These are phyloP conservation scores for Colletotrichum noveboracense DNA, from an alignment of 2,329 filamentous ascomycete species.

Conservation along the genomic window DNA sequence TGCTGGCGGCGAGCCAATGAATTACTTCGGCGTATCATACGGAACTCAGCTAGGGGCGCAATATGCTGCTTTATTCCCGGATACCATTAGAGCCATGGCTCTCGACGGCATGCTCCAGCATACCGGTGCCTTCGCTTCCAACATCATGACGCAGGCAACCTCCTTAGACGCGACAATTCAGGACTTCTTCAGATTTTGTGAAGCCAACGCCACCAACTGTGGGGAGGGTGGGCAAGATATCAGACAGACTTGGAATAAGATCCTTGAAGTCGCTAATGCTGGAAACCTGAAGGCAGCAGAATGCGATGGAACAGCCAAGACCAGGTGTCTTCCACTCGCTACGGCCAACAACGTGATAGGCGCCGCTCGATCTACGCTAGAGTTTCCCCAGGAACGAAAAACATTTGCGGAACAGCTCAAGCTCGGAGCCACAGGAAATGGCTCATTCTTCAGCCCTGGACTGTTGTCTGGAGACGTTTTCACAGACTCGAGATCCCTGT, in stretches of 20 bases:
- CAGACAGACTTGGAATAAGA: constrained; percentile 1
- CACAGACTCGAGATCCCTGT: too few relatives aligned
- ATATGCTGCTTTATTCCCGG: constrained; percentile 1
- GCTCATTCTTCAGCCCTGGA: neutral
- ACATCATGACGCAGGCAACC: constrained; percentile 17
- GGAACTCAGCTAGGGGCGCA: constrained; percentile 11
- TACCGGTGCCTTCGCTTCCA: neutral
- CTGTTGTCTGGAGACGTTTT: neutral
- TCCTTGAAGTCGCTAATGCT: neutral
- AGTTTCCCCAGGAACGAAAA: neutral
- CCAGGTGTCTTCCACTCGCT: neutral
- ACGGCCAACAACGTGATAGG: constrained; percentile 5
- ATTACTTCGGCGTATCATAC: constrained; percentile 12
- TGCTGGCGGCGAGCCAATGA: neutral
- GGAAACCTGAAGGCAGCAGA: constrained; percentile 1
- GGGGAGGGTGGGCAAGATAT: constrained; percentile 1
- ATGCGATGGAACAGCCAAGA: constrained; percentile 9
- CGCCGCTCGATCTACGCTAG: neutral
- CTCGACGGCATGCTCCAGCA: constrained; percentile 16
- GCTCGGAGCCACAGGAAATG: neutral
- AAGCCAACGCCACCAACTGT: neutral
- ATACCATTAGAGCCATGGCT: constrained; percentile 1
- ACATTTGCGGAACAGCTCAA: neutral
- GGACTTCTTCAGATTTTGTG: constrained; percentile 10
- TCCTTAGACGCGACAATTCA: constrained; percentile 16